Base-by-base conservation (phyloP, 257 asterid species). In the Fraxinus cuspidata region DNA sequence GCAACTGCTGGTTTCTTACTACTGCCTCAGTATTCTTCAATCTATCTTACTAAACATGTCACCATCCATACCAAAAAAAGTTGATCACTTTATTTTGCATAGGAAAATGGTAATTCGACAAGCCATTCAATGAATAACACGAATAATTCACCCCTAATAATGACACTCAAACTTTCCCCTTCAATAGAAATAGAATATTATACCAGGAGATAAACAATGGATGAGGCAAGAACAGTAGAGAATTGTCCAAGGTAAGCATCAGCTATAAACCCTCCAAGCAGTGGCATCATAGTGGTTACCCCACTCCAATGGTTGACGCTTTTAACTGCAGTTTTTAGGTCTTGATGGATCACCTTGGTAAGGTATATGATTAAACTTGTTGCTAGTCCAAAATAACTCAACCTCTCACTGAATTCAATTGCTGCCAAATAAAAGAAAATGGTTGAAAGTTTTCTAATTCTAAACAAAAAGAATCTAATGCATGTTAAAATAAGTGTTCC, bases 231-330 rank as follows among this genome's bases (percentile, higher is more conserved):
- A 78, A 95, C 97, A 0, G 97, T 89, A 83, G 79, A 77, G 87
- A 95, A 95, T 70, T 98, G 87, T n/a, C 99, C 97, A 23, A 95
- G 89, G 79, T 89, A 95, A 51, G 97, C 89, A 77, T 95, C 98
- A 31, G 99, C 97, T 5, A 93, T 11, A 75, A 91, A 95, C 2
- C 98, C 99, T 28, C 99, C 99, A 5, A 90, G n/a, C 10, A 95
- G 79, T 16, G 99, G 98, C 93, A 91, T 93, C 79, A 88, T 58
- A 13, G 97, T 89, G 70, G 97, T 93, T 1, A 93, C 96, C 0
- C 99, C 99, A 0, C 89, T 15, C 99, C 99, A 95, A 23, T 86
- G 87, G 73, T 93, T 93, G 6, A 91, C 99, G 49, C 70, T 89
- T 49, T 84, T 89, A 1, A 93, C 98, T 4, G 99, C 96, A 2